Conservation (phyloP, 2,329 filamentous ascomycete species). For the Penicillium sp. region DNA sequence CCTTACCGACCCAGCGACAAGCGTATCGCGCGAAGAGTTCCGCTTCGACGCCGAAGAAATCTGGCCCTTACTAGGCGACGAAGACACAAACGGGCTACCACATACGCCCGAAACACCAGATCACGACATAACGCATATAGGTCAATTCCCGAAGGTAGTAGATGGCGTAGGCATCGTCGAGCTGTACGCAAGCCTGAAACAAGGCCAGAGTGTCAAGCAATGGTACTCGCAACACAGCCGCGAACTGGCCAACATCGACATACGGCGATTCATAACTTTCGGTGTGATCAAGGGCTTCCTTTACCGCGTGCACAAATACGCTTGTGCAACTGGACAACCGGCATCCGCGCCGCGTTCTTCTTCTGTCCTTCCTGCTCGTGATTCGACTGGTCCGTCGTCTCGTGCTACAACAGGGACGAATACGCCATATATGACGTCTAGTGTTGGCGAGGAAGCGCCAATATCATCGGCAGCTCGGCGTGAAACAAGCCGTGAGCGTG, state of each 20-base stretch:
- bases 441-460: constrained; percentile 20
- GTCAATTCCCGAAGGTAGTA: constrained; percentile 25
- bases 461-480: constrained; percentile 11
- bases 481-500: constrained; percentile 21
- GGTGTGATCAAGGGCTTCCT: constrained; percentile 93
- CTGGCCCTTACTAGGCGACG: constrained; percentile 43
- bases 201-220: constrained; percentile 79
- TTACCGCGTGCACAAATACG: constrained; percentile 90
- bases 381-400: constrained; percentile 27
- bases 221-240: constrained; percentile 78
- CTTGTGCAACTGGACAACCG: constrained; percentile 52
- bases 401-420: constrained; percentile 32
- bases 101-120: constrained; percentile 14
- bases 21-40: constrained; percentile 19
- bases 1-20: constrained; percentile 21
- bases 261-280: constrained; percentile 90
- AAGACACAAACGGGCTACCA: constrained; percentile 18
- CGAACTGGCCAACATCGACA: constrained; percentile 73
- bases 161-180: constrained; percentile 62
- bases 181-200: constrained; percentile 80
- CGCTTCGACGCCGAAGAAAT: constrained; percentile 38
- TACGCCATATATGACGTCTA: constrained; percentile 28
- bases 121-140: constrained; percentile 2
- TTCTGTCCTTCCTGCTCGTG: constrained; percentile 13
- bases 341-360: constrained; percentile 26